Evolutionary conservation across 2,329 filamentous ascomycete species (phyloP).

Genomic region (Cyphellophora attinorum): DNA sequence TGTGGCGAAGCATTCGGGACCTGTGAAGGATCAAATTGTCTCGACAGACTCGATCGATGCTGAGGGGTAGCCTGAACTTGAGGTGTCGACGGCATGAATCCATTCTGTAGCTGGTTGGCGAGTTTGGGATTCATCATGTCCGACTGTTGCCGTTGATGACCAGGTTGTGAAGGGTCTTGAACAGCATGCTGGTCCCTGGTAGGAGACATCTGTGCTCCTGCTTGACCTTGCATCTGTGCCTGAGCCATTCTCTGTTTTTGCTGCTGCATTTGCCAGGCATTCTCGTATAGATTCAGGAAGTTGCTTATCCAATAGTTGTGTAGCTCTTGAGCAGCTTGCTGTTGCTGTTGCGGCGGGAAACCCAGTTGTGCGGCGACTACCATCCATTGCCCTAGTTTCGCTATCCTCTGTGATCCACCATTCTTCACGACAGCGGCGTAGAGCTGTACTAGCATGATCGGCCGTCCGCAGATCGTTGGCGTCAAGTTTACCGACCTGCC

Average conservation of each 20-base stretch:
- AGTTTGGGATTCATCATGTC: conserved; percentile 19
- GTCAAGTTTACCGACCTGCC: conserved; percentile 64
- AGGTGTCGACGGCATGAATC: conserved; percentile 20
- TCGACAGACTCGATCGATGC: conserved; percentile 19
- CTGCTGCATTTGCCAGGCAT: conserved; percentile 33
- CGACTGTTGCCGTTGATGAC: conserved; percentile 15
- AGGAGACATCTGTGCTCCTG: conserved; percentile 28
- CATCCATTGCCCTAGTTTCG: conserved; percentile 61
- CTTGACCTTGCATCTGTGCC: conserved; percentile 30
- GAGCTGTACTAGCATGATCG: conserved; percentile 64
- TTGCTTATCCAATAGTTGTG: conserved; percentile 66
- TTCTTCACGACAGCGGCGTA: conserved; percentile 69
- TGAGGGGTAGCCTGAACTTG: conserved; percentile 24
- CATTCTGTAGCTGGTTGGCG: conserved; percentile 23
- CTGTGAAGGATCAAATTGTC: conserved; percentile 19
- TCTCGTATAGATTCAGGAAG: conserved; percentile 63
- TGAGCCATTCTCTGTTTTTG: conserved; percentile 33
- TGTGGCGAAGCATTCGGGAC: conserved; percentile 16
- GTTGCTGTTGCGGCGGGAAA: conserved; percentile 53
- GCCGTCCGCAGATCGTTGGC: conserved; percentile 63
- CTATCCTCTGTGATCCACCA: conserved; percentile 68
- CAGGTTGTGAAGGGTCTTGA: conserved; percentile 13
- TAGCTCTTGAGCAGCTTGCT: conserved; percentile 59
- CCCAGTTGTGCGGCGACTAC: conserved; percentile 56
- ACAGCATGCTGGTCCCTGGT: conserved; percentile 24